These are phyloP conservation scores for Carallia brachiata DNA, from an alignment of 345 rosid genomes.

Conservation along the genomic window DNA sequence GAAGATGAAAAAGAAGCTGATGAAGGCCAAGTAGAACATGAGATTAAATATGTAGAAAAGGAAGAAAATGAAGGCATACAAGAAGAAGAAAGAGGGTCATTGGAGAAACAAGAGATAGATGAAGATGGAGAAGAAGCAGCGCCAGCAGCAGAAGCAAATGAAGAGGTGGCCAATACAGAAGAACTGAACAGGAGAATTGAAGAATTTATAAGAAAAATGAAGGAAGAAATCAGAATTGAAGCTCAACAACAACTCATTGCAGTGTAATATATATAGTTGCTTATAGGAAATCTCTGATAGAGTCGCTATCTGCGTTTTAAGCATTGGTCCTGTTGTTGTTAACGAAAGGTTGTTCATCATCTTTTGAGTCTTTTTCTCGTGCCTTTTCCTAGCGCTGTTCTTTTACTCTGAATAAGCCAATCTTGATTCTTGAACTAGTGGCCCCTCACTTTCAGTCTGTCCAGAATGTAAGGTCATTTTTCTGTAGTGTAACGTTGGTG, in stretches of 20 bases:
- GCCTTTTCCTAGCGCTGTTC: too few relatives aligned
- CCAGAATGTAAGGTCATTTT: neutral
- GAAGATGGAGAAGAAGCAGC: constrained; percentile 1
- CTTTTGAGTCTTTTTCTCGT: too few relatives aligned
- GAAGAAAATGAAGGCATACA: constrained; percentile 10
- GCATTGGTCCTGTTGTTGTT: too few relatives aligned
- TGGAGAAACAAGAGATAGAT: constrained; percentile 10
- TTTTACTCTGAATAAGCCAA: too few relatives aligned
- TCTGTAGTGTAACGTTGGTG: too few relatives aligned
- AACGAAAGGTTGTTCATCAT: too few relatives aligned
- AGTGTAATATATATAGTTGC: constrained; percentile 20
- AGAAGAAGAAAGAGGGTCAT: constrained; percentile 2
- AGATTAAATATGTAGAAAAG: neutral
- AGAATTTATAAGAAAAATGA: constrained; percentile 68
- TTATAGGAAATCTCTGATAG: neutral
- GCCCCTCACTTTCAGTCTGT: neutral
- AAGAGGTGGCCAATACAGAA: constrained; percentile 34
- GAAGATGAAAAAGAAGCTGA: constrained; percentile 8
- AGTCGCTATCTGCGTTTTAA: too few relatives aligned
- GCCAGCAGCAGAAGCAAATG: constrained; percentile 7
- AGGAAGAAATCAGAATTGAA: constrained; percentile 57
- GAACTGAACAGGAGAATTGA: constrained; percentile 52
- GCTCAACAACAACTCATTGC: constrained; percentile 37
- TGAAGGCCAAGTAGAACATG: neutral
- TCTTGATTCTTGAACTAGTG: neutral